Base-by-base conservation (phyloP, 2,329 filamentous ascomycete species). In the Didymella pinodella region DNA sequence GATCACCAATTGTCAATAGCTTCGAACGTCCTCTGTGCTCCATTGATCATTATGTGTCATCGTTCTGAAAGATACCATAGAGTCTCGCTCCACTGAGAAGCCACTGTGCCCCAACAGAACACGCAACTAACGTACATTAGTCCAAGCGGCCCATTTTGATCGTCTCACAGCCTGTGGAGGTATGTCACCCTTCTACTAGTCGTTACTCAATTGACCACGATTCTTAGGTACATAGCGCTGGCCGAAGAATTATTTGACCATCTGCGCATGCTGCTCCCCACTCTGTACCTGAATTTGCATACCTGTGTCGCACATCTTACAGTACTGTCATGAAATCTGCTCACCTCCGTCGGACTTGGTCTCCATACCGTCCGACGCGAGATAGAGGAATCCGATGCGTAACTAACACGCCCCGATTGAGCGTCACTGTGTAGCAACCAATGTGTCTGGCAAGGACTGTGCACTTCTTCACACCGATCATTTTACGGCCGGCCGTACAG, bases 381-480 rank as follows among this genome's bases (percentile, higher is more conserved):
- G 18, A 7, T 41, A 16, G 43, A 16, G 22, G 22, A 5, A 31
- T 36, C 29, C 2, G 14, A 36, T 29, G 16, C 28, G 41, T 14
- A 48, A 18, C 41, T 32, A n/a, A 10, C 25, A n/a, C 32, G 26
- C 16, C 34, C 18, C 36, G 11, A 18, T 7, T 22, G 6, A 18
- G 6, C 16, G 26, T 31, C 29, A 29, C 40, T 26, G 5, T 41
- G 7, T 20, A 14, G 38, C 31, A n/a, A n/a, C 36, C 29, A 14
- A 29, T 54, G 32, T 41, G 45, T 45, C 25, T 32, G 16, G 36
- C 48, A 53, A 48, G 44, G 36, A 32, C 29, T 34, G 31, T 44
- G 48, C 22, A 53, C 44, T 40, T 14, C 16, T 14, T n/a, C 25
- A 48, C 31, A 48, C 36, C 44, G 36, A 48, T 52, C 36, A 48